Evolutionary conservation across 805 yeast genomes (phyloP).

Genomic region (Nakazawaea wyomingensis): DNA sequence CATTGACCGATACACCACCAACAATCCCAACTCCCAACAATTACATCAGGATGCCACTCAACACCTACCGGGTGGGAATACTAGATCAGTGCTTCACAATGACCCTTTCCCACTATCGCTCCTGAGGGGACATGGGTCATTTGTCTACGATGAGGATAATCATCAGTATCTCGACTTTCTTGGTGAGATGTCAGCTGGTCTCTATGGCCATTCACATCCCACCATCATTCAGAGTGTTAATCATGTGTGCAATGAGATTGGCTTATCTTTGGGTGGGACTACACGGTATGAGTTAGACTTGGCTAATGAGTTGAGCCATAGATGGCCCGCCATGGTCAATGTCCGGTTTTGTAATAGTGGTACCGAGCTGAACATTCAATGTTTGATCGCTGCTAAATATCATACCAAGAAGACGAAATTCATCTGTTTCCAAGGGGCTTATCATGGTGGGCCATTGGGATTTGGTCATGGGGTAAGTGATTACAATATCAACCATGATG

Average conservation of each 20-base stretch:
- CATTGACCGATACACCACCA: not conserved
- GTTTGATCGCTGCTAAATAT: conserved; percentile 13
- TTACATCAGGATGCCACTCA: conserved; percentile 2
- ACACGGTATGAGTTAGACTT: conserved; percentile 8
- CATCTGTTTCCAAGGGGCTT: conserved; percentile 13
- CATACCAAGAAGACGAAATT: conserved; percentile 14
- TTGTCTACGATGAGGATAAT: conserved; percentile 13
- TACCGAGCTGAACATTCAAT: conserved; percentile 15
- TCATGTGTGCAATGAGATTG: conserved; percentile 8
- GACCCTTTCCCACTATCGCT: conserved; percentile 13
- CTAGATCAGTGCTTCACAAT: conserved; percentile 14
- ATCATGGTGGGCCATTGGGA: conserved; percentile 15
- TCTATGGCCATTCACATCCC: conserved; percentile 16
- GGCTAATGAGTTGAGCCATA: conserved; percentile 9
- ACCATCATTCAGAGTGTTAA: conserved; percentile 11
- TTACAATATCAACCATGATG: conserved; percentile 7
- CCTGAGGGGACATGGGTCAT: conserved; percentile 6
- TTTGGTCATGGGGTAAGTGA: conserved; percentile 10
- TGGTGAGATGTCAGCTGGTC: conserved; percentile 16
- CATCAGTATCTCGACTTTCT: conserved; percentile 14
- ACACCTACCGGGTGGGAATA: conserved; percentile 15
- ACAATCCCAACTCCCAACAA: conserved; percentile 8
- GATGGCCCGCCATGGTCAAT: conserved; percentile 11
- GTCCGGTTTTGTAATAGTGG: conserved; percentile 16
- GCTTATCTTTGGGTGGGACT: conserved; percentile 14